These are phyloP conservation scores for Picocystis sp. DNA, from an alignment of 163 green algal species.

Conservation along the genomic window DNA sequence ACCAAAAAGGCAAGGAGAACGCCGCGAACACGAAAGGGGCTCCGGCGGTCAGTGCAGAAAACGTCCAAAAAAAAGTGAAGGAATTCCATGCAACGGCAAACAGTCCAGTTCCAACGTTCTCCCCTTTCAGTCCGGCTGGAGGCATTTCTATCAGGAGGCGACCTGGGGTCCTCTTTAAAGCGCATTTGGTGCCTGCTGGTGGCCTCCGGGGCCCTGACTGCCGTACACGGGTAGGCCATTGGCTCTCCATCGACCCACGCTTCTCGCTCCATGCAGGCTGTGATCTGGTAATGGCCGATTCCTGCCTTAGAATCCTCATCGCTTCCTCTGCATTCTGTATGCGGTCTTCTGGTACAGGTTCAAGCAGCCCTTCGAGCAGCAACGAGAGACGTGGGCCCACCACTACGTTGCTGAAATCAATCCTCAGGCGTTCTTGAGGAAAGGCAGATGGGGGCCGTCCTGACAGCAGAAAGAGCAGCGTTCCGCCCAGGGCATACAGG, in stretches of 20 bases:
- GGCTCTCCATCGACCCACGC: no score
- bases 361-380: constrained; percentile 60
- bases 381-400: constrained; percentile 16
- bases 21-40: constrained; percentile 49
- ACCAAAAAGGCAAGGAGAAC: constrained; percentile 67
- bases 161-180: constrained; percentile 12
- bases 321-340: constrained; percentile 39
- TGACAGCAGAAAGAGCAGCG: constrained; percentile 71
- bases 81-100: constrained; percentile 46
- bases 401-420: constrained; percentile 26
- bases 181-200: constrained; percentile 18
- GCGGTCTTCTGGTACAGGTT: constrained; percentile 69
- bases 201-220: no score
- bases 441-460: constrained; percentile 49
- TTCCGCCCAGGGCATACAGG: constrained; percentile 71
- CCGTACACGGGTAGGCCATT: no score
- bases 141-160: constrained; percentile 42
- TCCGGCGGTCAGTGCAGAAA: constrained; percentile 14
- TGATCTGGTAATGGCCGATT: no score
- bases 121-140: constrained; percentile 20
- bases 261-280: no score
- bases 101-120: constrained; percentile 17
- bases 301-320: constrained; percentile 15
- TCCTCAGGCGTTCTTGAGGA: constrained; percentile 46
- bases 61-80: constrained; percentile 38